Conservation (phyloP, 495 filamentous ascomycete genomes). For the Talaromyces stipitatus region DNA sequence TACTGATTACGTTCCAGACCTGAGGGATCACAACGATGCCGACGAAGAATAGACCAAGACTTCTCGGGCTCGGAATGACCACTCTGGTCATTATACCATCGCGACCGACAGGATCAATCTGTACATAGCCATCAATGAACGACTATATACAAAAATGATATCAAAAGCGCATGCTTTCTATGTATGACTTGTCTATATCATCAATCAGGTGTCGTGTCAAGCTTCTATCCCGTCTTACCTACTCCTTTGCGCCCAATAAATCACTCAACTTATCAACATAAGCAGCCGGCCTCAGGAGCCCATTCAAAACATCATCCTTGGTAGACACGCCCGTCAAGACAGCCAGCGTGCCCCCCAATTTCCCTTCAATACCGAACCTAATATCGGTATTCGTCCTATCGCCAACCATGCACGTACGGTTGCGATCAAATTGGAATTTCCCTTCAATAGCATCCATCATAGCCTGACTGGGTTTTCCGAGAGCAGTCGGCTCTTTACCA, state of each 20-base stretch:
- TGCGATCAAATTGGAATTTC: conserved; percentile 81
- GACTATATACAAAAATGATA: not conserved
- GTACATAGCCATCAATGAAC: not conserved
- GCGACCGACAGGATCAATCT: not conserved
- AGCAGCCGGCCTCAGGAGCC: conserved; percentile 60
- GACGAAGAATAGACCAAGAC: not conserved
- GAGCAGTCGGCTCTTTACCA: conserved; percentile 56
- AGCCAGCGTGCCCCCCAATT: conserved; percentile 81
- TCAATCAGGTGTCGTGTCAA: not conserved
- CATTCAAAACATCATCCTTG: conserved; percentile 72
- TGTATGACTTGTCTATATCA: not conserved
- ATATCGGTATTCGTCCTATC: conserved; percentile 95
- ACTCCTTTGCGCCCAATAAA: conserved; percentile 36
- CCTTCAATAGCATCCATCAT: conserved; percentile 99
- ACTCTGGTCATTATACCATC: no score
- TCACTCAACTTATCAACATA: conserved; percentile 82
- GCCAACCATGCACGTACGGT: conserved; percentile 88
- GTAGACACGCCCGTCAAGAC: conserved; percentile 86
- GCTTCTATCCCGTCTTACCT: not conserved
- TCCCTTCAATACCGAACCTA: conserved; percentile 85
- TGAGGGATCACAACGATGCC: not conserved
- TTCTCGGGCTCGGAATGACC: not conserved
- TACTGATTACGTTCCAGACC: not conserved
- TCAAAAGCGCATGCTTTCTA: not conserved
- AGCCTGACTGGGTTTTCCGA: conserved; percentile 93